These are phyloP conservation scores for Starmerella bombi DNA, from an alignment of 805 yeast species.

Conservation along the genomic window DNA sequence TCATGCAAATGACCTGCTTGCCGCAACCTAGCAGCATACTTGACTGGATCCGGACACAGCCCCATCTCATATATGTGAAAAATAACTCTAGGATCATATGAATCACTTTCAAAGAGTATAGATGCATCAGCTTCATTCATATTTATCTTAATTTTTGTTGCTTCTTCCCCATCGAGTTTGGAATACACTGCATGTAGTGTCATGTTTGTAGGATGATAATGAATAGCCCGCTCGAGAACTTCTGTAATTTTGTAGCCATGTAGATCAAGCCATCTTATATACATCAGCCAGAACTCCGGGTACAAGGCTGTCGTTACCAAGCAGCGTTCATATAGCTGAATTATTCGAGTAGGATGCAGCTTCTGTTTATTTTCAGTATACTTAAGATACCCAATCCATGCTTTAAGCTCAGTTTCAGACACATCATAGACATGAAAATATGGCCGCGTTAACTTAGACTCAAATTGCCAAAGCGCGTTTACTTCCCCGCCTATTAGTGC, in stretches of 20 bases:
- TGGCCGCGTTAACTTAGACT: constrained; percentile 46
- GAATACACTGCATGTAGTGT: constrained; percentile 3
- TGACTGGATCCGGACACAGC: too few relatives aligned
- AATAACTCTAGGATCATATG: too few relatives aligned
- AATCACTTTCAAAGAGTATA: too few relatives aligned
- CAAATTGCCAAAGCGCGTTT: constrained; percentile 60
- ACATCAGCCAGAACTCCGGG: constrained; percentile 58
- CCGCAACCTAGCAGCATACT: too few relatives aligned
- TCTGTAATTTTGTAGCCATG: neutral
- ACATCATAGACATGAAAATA: constrained; percentile 44
- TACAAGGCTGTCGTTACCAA: constrained; percentile 42
- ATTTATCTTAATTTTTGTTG: too few relatives aligned
- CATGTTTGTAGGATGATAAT: constrained; percentile 7
- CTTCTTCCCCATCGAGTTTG: too few relatives aligned
- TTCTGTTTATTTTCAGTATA: constrained; percentile 34
- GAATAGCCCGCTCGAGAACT: constrained; percentile 5
- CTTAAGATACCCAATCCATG: constrained; percentile 56
- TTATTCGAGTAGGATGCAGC: constrained; percentile 20
- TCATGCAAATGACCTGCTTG: too few relatives aligned
- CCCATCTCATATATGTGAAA: too few relatives aligned
- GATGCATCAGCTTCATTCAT: too few relatives aligned
- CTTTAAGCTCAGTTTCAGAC: constrained; percentile 33
- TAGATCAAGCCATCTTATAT: constrained; percentile 37
- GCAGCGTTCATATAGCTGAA: constrained; percentile 54
- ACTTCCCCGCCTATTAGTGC: constrained; percentile 39